phyloP scores from a whole-genome alignment of 345 rosid species.

The Raphanus sativus region DNA sequence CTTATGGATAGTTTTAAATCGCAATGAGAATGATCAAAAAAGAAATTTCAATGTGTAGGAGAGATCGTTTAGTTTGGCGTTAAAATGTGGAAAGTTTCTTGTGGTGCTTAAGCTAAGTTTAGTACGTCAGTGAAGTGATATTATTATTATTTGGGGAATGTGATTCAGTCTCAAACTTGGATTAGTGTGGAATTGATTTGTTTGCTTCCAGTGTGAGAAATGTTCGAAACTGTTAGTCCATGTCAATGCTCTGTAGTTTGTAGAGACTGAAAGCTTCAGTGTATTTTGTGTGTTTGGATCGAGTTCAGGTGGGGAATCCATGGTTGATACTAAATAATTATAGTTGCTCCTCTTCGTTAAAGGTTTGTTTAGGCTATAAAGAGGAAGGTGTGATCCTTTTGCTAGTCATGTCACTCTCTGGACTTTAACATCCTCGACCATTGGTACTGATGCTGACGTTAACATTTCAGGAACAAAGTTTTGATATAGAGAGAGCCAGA shows the following conservation, averaged over 20 bases:
- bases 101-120: background rate
- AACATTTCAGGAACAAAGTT: constrained; percentile 77
- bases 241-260: constrained; percentile 2
- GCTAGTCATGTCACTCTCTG: constrained; percentile 25
- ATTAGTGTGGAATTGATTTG: background rate
- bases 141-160: background rate
- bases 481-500: constrained; percentile 56
- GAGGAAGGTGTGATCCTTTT: constrained; percentile 28
- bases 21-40: background rate
- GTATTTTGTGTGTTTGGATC: constrained; percentile 22
- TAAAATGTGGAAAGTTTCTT: no score
- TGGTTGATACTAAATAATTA: constrained; percentile 34
- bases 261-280: constrained; percentile 33
- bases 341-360: constrained; percentile 36
- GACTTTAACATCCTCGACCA: background rate
- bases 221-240: background rate
- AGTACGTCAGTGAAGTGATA: background rate
- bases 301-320: constrained; percentile 1
- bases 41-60: no score
- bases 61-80: no score
- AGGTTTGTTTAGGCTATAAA: constrained; percentile 34
- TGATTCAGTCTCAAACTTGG: background rate
- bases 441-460: background rate
- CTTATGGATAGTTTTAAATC: background rate
- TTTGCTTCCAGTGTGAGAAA: background rate